phyloP scores from a whole-genome alignment of 2,329 filamentous ascomycete species.

The Epicoccum nigrum region DNA sequence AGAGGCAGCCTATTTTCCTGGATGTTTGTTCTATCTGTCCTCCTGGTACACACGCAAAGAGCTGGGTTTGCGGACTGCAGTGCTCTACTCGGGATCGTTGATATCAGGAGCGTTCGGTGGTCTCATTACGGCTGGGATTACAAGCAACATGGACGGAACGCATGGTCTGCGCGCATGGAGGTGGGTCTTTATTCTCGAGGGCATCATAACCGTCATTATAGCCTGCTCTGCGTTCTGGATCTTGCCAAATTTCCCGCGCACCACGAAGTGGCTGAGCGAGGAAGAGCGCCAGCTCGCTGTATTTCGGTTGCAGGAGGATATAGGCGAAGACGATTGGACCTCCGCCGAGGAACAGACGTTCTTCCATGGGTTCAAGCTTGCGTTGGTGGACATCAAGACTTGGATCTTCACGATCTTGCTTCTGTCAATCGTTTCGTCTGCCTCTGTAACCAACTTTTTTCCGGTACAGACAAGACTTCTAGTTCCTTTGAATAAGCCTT shows the following conservation, averaged over 20 bases:
- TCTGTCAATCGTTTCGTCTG: slow-evolving; percentile 49
- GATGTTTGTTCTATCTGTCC: slow-evolving; percentile 67
- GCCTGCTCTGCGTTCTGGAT: slow-evolving; percentile 64
- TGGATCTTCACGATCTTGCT: slow-evolving; percentile 50
- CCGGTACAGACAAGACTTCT: slow-evolving; percentile 49
- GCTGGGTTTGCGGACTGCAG: slow-evolving; percentile 67
- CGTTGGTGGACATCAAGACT: slow-evolving; percentile 48
- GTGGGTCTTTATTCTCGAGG: slow-evolving; percentile 74
- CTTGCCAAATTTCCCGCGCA: slow-evolving; percentile 71
- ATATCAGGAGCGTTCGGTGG: slow-evolving; percentile 76
- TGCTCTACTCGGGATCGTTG: slow-evolving; percentile 71
- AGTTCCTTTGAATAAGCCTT: background rate
- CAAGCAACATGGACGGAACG: slow-evolving; percentile 64
- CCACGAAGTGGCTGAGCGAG: slow-evolving; percentile 47
- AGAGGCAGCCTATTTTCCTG: slow-evolving; percentile 60
- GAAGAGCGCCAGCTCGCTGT: slow-evolving; percentile 48
- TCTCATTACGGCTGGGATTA: slow-evolving; percentile 63
- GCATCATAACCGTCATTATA: slow-evolving; percentile 66
- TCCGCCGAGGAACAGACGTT: slow-evolving; percentile 44
- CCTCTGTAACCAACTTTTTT: slow-evolving; percentile 59
- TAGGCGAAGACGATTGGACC: slow-evolving; percentile 50
- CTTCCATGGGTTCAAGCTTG: slow-evolving; percentile 49
- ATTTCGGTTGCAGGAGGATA: slow-evolving; percentile 47
- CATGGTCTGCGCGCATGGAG: slow-evolving; percentile 66
- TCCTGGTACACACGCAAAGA: slow-evolving; percentile 75